Conservation (phyloP, 148 eudicot species). For the Talinum fruticosum region DNA sequence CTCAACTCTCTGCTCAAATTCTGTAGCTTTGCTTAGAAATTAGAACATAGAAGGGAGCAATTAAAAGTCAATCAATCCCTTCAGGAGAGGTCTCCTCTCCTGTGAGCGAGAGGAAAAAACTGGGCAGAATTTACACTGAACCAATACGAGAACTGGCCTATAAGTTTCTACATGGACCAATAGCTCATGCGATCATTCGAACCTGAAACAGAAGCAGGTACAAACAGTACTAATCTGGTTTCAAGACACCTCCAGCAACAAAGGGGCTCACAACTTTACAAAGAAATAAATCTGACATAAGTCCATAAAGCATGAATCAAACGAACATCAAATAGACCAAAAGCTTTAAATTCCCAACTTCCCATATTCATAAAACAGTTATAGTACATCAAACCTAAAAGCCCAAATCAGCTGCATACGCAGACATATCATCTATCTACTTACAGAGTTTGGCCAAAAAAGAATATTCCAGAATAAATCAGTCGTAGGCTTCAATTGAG, state of each 20-base stretch:
- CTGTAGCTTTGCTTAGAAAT: neutral
- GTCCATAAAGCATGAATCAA: neutral
- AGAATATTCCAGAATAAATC: neutral
- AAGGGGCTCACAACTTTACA: neutral
- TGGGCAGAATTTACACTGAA: neutral
- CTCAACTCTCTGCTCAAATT: neutral
- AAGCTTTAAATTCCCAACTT: neutral
- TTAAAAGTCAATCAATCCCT: too few relatives aligned
- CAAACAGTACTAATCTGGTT: neutral
- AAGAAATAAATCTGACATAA: neutral
- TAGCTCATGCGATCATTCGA: neutral
- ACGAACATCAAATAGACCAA: neutral
- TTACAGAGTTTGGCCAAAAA: neutral
- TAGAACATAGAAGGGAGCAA: too few relatives aligned
- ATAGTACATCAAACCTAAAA: neutral
- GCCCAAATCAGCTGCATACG: neutral
- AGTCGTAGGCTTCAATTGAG: neutral
- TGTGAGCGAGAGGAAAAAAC: neutral
- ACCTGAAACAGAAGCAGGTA: neutral
- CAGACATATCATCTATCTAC: neutral
- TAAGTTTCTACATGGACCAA: neutral
- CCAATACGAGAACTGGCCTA: neutral
- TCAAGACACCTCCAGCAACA: neutral
- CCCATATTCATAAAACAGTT: neutral
- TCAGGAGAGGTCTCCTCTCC: too few relatives aligned